A percentile compares a stretch with the other conserved stretches of the same genome.
phyloP scores from a whole-genome alignment of 805 yeast species.

The Wickerhamomyces queroliae region DNA sequence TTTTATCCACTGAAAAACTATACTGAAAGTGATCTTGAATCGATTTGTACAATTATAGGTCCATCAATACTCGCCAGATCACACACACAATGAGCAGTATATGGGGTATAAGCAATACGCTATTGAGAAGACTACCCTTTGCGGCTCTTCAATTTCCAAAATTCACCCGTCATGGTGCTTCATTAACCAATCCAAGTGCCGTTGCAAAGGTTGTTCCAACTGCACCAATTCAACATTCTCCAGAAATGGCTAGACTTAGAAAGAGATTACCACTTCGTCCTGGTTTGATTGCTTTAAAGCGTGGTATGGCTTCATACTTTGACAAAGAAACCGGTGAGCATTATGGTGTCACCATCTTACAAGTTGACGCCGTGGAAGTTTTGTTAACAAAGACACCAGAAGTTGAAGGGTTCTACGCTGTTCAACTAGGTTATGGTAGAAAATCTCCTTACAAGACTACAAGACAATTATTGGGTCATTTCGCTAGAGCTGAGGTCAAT shows the following conservation, averaged over 20 bases:
- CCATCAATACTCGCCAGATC: no score
- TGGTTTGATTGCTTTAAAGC: slow-evolving; percentile 77
- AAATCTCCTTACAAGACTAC: slow-evolving; percentile 57
- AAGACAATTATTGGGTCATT: slow-evolving; percentile 68
- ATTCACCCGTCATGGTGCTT: slow-evolving; percentile 27
- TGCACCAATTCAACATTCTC: slow-evolving; percentile 57
- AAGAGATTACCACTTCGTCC: slow-evolving; percentile 71
- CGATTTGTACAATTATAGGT: no score
- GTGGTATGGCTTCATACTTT: slow-evolving; percentile 88
- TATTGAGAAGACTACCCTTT: slow-evolving; percentile 6
- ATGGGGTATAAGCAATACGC: background rate
- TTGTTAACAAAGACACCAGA: slow-evolving; percentile 60
- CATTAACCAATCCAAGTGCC: slow-evolving; percentile 30
- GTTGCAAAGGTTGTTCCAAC: slow-evolving; percentile 24
- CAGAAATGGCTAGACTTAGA: slow-evolving; percentile 63
- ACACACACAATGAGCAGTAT: background rate
- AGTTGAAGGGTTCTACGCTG: slow-evolving; percentile 79
- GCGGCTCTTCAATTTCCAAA: slow-evolving; percentile 17
- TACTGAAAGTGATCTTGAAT: no score
- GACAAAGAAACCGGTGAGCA: slow-evolving; percentile 60
- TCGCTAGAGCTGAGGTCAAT: slow-evolving; percentile 70
- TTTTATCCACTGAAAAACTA: no score
- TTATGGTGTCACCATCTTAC: slow-evolving; percentile 81
- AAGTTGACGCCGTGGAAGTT: slow-evolving; percentile 86
- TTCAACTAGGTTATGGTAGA: slow-evolving; percentile 80